Evolutionary conservation across 257 asterid genomes (phyloP), one percentile per base, ranked within the genome.

Genomic region (Mentha longifolia): DNA sequence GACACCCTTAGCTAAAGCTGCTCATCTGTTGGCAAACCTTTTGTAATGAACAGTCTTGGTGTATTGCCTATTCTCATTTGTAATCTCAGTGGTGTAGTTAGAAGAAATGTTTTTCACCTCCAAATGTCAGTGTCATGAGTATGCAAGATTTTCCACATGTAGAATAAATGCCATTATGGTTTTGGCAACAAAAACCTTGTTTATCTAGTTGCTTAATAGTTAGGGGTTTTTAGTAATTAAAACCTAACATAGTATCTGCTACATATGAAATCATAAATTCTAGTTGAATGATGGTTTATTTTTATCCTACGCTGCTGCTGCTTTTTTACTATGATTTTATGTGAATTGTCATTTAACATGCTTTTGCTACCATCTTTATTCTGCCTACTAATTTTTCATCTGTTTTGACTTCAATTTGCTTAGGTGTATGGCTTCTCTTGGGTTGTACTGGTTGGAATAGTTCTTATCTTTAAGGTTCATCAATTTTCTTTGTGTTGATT

Each of bases 351-450:
- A 51, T 22, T 62, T 61, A 43, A 61, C 13, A 15, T 72, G n/a
- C 56, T 62, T 46, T 25, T 17, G 50, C 60, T 35, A 28, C 33
- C 3, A 45, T 67, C 35, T 51, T 54, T 51, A 74, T 74, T 58
- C 31, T 51, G 5, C 56, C 8, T 56, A 35, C 56, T 59, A 61
- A 63, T 49, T 20, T 45, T 28, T 79, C 42, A 55, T 39, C 35
- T 71, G 68, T 63, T 19, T 45, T 70, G 39, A n/a, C 54, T 22
- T 75, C 47, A 60, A 65, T 65, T 60, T 71, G 46, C 63, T 37
- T 74, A 94, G 99, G 76, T 92, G 39, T 95, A 95, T 68, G 97
- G 99, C 80, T 95, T 83, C 83, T 95, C 99, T 28, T 91, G 99
- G 99, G 85, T 85, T 74, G 97, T 80, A 28, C 91, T 95, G 52